Conservation (phyloP, 768 basidiomycete species). For the Pleurotus citrinopileatus region DNA sequence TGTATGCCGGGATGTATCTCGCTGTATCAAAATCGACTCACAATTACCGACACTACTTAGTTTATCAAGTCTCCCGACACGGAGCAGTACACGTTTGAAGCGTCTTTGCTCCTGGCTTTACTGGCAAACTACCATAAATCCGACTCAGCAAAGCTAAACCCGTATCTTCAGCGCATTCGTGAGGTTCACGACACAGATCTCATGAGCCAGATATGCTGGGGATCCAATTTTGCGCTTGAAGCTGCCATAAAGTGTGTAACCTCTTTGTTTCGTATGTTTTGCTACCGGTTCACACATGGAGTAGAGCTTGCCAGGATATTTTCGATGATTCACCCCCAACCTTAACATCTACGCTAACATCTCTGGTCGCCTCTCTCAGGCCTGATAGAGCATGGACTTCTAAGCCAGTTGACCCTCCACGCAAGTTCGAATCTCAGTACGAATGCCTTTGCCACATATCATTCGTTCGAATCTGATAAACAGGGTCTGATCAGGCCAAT, state of each 20-base stretch:
- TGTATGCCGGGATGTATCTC: conserved; percentile 17
- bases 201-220: conserved; percentile 58
- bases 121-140: conserved; percentile 74
- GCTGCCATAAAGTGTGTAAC: conserved; percentile 45
- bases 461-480: neutral
- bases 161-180: conserved; percentile 53
- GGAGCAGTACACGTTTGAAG: conserved; percentile 56
- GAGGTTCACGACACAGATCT: conserved; percentile 45
- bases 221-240: conserved; percentile 49
- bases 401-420: conserved; percentile 42
- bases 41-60: too few species aligned
- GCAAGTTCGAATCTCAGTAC: conserved; percentile 60
- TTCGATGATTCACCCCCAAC: conserved; percentile 50
- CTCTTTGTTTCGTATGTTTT: neutral
- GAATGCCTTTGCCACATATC: conserved; percentile 15
- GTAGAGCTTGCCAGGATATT: conserved; percentile 56
- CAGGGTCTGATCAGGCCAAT: conserved; percentile 59
- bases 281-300: neutral
- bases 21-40: neutral
- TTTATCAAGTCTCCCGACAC: conserved; percentile 55
- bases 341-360: conserved; percentile 47
- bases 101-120: conserved; percentile 54
- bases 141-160: conserved; percentile 67
- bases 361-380: conserved; percentile 48
- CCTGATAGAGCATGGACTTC: conserved; percentile 52